phyloP scores from a whole-genome alignment of 441 rosid genomes.

The Erysimum cheiri region DNA sequence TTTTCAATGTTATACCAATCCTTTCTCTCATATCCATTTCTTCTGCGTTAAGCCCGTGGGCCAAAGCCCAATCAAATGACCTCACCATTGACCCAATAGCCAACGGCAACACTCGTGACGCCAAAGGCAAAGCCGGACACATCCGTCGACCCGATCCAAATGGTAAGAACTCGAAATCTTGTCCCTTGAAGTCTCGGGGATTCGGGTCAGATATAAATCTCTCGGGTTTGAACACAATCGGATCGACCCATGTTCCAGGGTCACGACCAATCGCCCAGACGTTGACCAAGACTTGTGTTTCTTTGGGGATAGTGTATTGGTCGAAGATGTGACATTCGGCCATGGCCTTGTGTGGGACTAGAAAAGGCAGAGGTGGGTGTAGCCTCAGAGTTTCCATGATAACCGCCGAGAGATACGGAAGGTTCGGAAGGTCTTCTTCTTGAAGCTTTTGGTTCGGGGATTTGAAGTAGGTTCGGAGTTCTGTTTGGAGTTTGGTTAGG shows the following conservation, averaged over 20 bases:
- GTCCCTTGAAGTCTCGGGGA: conserved; percentile 56
- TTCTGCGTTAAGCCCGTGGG: conserved; percentile 46
- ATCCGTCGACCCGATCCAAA: conserved; percentile 72
- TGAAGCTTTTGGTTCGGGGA: conserved; percentile 38
- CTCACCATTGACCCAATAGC: conserved; percentile 62
- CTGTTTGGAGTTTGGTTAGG: conserved; percentile 46
- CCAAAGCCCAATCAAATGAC: conserved; percentile 65
- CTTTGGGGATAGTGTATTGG: conserved; percentile 55
- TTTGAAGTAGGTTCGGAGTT: conserved; percentile 42
- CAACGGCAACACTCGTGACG: conserved; percentile 59
- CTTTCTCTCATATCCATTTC: conserved; percentile 71
- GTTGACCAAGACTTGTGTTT: conserved; percentile 53
- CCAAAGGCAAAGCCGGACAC: conserved; percentile 74
- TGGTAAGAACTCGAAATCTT: conserved; percentile 58
- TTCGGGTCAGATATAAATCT: conserved; percentile 49
- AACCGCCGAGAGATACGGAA: conserved; percentile 71
- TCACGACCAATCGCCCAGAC: conserved; percentile 68
- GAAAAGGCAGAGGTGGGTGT: conserved; percentile 79
- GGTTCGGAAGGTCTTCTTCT: conserved; percentile 50
- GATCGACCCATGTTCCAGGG: conserved; percentile 56
- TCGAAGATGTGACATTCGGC: conserved; percentile 55
- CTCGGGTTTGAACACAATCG: conserved; percentile 55
- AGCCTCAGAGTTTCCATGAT: conserved; percentile 74
- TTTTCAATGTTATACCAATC: conserved; percentile 66
- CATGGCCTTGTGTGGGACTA: conserved; percentile 81